Conservation (phyloP, 2,329 filamentous ascomycete species). For the Ascochyta pisi region DNA sequence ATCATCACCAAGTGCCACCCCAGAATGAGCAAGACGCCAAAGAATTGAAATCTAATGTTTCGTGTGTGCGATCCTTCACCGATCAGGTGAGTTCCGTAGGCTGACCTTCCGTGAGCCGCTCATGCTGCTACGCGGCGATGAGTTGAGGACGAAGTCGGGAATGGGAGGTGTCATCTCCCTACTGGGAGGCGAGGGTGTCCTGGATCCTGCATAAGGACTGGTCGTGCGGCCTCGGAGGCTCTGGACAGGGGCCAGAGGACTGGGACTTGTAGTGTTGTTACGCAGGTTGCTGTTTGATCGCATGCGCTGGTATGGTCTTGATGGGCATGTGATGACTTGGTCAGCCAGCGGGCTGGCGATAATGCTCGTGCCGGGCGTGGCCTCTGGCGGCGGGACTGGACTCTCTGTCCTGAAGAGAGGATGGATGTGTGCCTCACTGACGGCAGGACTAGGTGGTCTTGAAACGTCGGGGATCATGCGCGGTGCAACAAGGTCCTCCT, state of each 20-base stretch:
- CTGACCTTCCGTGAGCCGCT: constrained; percentile 39
- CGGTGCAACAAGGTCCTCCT: constrained; percentile 41
- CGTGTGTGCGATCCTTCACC: constrained; percentile 14
- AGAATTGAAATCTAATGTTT: neutral
- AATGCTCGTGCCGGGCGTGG: constrained; percentile 73
- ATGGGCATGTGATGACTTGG: constrained; percentile 60
- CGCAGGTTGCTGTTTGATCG: constrained; percentile 40
- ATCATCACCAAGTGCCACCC: constrained; percentile 14
- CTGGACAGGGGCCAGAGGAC: constrained; percentile 32
- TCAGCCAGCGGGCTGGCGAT: constrained; percentile 73
- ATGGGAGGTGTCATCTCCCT: constrained; percentile 51
- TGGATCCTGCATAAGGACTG: constrained; percentile 29
- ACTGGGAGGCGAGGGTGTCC: constrained; percentile 46
- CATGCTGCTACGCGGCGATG: constrained; percentile 49
- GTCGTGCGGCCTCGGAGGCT: constrained; percentile 32
- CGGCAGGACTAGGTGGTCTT: constrained; percentile 48
- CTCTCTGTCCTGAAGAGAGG: constrained; percentile 78
- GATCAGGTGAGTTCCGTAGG: constrained; percentile 32
- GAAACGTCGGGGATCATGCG: constrained; percentile 45
- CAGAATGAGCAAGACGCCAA: neutral
- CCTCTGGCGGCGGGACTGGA: constrained; percentile 68
- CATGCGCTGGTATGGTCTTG: constrained; percentile 47
- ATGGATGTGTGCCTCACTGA: constrained; percentile 74
- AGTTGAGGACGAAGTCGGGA: constrained; percentile 53
- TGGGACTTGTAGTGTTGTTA: constrained; percentile 30